These are phyloP conservation scores for Cucurbita maxima DNA, from an alignment of 306 rosid genomes.

Conservation along the genomic window DNA sequence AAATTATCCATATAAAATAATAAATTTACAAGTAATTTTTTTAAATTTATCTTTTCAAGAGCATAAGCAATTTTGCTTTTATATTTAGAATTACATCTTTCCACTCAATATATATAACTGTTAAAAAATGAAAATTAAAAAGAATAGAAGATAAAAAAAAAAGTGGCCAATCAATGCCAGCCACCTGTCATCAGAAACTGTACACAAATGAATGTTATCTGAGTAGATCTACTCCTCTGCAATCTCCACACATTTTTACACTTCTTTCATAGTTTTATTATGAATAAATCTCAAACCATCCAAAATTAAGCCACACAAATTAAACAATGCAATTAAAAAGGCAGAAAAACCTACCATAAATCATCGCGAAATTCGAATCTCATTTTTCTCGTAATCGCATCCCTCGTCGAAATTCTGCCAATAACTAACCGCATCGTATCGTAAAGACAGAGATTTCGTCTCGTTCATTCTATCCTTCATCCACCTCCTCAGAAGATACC, in stretches of 20 bases:
- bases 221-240: neutral
- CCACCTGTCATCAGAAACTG: neutral
- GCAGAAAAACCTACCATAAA: neutral
- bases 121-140: neutral
- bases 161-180: neutral
- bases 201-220: neutral
- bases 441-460: slow-evolving; percentile 41
- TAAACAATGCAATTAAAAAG: neutral
- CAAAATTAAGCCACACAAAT: neutral
- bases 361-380: neutral
- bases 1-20: too few relatives aligned
- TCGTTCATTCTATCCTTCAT: slow-evolving; percentile 33
- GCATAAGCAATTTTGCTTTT: neutral
- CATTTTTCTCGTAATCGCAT: slow-evolving; percentile 13
- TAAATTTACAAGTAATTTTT: too few relatives aligned
- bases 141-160: too few relatives aligned
- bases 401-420: slow-evolving; percentile 78
- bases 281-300: neutral
- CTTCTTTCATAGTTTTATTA: neutral
- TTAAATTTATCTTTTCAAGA: too few relatives aligned
- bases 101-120: neutral
- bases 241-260: neutral
- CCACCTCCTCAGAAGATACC: slow-evolving; percentile 35
- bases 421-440: slow-evolving; percentile 75
- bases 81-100: neutral